Conservation (phyloP, 2,329 filamentous ascomycete genomes). For the Neurospora sp. region DNA sequence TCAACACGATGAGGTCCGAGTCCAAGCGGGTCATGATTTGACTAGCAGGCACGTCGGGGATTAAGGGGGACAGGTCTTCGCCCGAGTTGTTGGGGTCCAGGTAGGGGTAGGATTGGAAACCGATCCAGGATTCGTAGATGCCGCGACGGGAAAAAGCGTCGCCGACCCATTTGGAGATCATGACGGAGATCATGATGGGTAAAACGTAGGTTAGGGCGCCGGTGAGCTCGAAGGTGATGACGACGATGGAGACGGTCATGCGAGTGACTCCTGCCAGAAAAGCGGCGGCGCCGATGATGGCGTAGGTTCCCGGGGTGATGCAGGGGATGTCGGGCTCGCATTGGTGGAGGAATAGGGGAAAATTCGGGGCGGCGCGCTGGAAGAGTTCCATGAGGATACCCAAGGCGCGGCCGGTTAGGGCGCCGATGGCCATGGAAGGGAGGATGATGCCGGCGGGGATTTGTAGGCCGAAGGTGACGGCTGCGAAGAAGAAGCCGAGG, state of each 20-base stretch:
- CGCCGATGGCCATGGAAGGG: constrained; percentile 92
- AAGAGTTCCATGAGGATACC: constrained; percentile 85
- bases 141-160: constrained; percentile 87
- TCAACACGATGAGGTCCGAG: constrained; percentile 71
- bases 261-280: constrained; percentile 89
- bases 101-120: constrained; percentile 90
- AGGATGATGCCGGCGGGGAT: constrained; percentile 94
- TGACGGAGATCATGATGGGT: constrained; percentile 97
- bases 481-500: constrained; percentile 75
- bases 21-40: constrained; percentile 90
- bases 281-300: constrained; percentile 89
- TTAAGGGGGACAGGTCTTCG: constrained; percentile 37
- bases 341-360: constrained; percentile 58
- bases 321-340: constrained; percentile 83
- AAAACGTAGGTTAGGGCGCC: constrained; percentile 93
- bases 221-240: constrained; percentile 98
- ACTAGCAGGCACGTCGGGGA: constrained; percentile 76
- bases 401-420: constrained; percentile 77
- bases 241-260: constrained; percentile 96
- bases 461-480: constrained; percentile 85
- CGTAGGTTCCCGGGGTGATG: constrained; percentile 90
- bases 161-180: constrained; percentile 97
- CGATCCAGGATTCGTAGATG: constrained; percentile 98
- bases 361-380: constrained; percentile 67
- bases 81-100: constrained; percentile 69